phyloP scores from a whole-genome alignment of 2,329 filamentous ascomycete species.

The Colletotrichum destructivum region DNA sequence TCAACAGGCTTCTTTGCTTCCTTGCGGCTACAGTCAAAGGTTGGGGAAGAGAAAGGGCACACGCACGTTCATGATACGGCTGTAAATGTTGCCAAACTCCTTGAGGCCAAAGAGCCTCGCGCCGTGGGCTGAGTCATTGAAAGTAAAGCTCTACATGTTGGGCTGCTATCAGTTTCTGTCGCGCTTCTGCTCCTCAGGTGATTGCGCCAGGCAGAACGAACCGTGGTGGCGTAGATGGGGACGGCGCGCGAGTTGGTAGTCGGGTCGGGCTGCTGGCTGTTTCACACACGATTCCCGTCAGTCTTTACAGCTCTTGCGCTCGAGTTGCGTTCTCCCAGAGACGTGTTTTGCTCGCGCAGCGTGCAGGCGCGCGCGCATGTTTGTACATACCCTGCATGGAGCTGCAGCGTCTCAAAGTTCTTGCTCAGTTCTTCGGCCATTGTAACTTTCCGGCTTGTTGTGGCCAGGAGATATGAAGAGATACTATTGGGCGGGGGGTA shows the following conservation, averaged over 20 bases:
- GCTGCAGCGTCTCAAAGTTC: constrained; percentile 87
- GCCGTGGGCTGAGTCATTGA: constrained; percentile 96
- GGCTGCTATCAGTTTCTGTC: constrained; percentile 3
- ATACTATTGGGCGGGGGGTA: constrained; percentile 6
- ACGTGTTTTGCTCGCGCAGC: background rate
- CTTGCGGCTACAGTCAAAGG: background rate
- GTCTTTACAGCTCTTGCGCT: constrained; percentile 9
- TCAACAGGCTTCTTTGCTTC: background rate
- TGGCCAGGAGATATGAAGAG: constrained; percentile 47
- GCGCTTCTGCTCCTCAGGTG: background rate
- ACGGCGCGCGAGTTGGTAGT: constrained; percentile 90
- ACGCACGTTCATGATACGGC: constrained; percentile 91
- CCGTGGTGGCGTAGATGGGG: constrained; percentile 95
- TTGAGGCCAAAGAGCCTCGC: constrained; percentile 96
- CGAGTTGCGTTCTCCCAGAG: background rate
- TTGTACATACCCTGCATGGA: constrained; percentile 81
- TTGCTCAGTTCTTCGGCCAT: constrained; percentile 66
- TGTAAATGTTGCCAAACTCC: constrained; percentile 98
- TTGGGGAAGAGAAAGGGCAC: background rate
- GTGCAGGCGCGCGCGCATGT: background rate
- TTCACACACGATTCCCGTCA: constrained; percentile 21
- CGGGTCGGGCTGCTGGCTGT: constrained; percentile 84
- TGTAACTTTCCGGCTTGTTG: constrained; percentile 33
- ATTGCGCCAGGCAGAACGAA: constrained; percentile 19
- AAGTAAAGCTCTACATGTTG: constrained; percentile 81